phyloP scores from a whole-genome alignment of 352 stramenopile species.

The Blastocystis sp. region DNA sequence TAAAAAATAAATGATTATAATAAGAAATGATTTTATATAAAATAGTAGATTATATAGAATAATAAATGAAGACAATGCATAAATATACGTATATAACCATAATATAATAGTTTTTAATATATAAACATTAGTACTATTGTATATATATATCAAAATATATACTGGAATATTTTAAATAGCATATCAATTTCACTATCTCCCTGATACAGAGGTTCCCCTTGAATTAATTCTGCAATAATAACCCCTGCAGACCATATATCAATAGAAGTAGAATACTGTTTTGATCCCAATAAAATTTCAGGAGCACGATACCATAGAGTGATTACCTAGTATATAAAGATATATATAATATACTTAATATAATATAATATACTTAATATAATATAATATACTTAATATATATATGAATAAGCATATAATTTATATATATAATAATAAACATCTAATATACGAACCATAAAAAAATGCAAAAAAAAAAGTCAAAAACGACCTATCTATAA shows the following conservation, averaged over 20 bases:
- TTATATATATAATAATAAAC: conserved; percentile 6
- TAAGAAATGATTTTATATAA: too few relatives aligned
- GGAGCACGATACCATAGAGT: conserved; percentile 94
- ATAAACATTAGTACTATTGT: too few relatives aligned
- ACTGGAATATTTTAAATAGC: conserved; percentile 32
- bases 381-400: too few relatives aligned
- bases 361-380: too few relatives aligned
- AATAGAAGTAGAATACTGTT: conserved; percentile 72
- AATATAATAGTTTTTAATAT: too few relatives aligned
- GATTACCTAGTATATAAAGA: conserved; percentile 54
- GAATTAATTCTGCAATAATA: conserved; percentile 71
- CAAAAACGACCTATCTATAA: not conserved
- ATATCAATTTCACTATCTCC: conserved; percentile 70
- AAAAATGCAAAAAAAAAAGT: not conserved
- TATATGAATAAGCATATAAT: too few relatives aligned
- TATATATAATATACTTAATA: too few relatives aligned
- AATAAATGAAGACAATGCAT: too few relatives aligned
- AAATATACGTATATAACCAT: too few relatives aligned
- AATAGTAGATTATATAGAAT: too few relatives aligned
- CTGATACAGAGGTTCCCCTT: conserved; percentile 56
- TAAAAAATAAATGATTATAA: too few relatives aligned
- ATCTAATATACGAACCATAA: not conserved
- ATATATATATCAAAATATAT: too few relatives aligned
- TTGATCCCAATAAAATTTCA: conserved; percentile 83
- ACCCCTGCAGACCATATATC: conserved; percentile 65